phyloP scores from a whole-genome alignment of 108 stramenopile genomes.

The Conticribra guillardii region DNA sequence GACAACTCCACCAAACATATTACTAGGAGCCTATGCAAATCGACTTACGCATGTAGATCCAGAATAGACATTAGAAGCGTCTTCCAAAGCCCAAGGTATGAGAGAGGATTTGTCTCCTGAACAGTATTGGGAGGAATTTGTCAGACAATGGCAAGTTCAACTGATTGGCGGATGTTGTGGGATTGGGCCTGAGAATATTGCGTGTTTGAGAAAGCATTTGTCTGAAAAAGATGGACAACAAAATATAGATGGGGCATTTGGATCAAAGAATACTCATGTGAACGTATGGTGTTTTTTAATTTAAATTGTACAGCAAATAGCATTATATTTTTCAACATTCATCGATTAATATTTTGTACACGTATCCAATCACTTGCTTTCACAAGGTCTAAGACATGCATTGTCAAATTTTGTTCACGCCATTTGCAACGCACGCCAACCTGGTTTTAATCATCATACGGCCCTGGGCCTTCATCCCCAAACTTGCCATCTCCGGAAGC shows the following conservation, averaged over 20 bases:
- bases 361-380: too few relatives aligned
- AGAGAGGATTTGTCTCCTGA: constrained; percentile 71
- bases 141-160: constrained; percentile 61
- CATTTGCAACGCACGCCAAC: too few relatives aligned
- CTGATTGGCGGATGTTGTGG: constrained; percentile 91
- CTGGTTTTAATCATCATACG: constrained; percentile 30
- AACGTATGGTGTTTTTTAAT: neutral
- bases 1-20: constrained; percentile 46
- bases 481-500: constrained; percentile 6
- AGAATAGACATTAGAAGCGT: constrained; percentile 76
- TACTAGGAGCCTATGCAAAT: constrained; percentile 85
- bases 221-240: neutral
- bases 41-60: constrained; percentile 71
- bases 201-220: constrained; percentile 21
- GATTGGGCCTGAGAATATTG: constrained; percentile 78
- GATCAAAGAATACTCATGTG: neutral
- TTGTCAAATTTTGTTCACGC: too few relatives aligned
- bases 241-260: neutral
- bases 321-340: too few relatives aligned
- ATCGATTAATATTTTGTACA: too few relatives aligned
- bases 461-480: constrained; percentile 27
- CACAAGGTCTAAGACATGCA: too few relatives aligned
- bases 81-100: constrained; percentile 73
- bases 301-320: neutral
- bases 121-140: constrained; percentile 73